phyloP scores from a whole-genome alignment of 2,329 filamentous ascomycete species.

The Metarhizium humberi region DNA sequence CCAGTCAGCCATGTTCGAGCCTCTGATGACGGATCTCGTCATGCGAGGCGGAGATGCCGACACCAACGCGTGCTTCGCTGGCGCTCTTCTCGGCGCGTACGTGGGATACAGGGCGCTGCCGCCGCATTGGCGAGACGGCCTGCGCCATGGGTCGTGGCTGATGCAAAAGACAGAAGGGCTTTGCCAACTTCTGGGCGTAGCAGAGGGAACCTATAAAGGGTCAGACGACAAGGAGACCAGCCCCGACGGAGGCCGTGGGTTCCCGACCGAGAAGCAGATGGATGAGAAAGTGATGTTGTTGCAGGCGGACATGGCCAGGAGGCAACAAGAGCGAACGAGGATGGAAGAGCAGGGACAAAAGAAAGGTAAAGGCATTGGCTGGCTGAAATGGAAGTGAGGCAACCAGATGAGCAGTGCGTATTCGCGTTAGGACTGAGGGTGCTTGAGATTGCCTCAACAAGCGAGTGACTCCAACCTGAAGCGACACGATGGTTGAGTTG shows the following conservation, averaged over 20 bases:
- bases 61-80: too few relatives aligned
- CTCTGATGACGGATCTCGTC: too few relatives aligned
- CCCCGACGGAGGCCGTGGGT: conserved; percentile 30
- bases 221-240: conserved; percentile 29
- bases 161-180: conserved; percentile 32
- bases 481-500: too few relatives aligned
- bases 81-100: too few relatives aligned
- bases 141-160: conserved; percentile 32
- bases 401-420: neutral
- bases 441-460: too few relatives aligned
- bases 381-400: neutral
- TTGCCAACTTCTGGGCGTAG: conserved; percentile 27
- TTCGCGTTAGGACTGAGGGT: too few relatives aligned
- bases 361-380: conserved; percentile 4
- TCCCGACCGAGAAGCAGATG: conserved; percentile 27
- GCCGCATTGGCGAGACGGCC: too few relatives aligned
- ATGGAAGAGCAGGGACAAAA: conserved; percentile 13
- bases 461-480: too few relatives aligned
- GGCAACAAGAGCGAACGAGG: conserved; percentile 17
- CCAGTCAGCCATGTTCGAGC: too few relatives aligned
- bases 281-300: conserved; percentile 23
- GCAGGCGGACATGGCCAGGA: conserved; percentile 21
- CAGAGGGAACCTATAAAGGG: conserved; percentile 22
- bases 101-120: too few relatives aligned
- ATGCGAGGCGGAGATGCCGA: too few relatives aligned